phyloP scores from a whole-genome alignment of 2,329 filamentous ascomycete species.

The Dothidotthia symphoricarpi region DNA sequence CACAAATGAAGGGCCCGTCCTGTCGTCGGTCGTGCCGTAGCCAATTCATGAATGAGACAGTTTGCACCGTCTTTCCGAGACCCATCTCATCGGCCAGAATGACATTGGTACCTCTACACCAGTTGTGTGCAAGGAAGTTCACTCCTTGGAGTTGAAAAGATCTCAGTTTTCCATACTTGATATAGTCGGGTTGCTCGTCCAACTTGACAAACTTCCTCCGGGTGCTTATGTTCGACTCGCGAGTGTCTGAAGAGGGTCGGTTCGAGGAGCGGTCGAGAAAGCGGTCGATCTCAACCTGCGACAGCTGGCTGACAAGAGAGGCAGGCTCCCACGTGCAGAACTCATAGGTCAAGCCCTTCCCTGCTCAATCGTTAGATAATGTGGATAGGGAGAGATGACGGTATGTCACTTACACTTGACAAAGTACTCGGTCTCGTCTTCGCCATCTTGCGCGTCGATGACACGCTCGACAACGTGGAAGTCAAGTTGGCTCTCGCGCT shows the following conservation, averaged over 20 bases:
- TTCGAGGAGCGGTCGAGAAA: conserved; percentile 81
- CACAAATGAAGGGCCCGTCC: conserved; percentile 92
- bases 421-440: conserved; percentile 81
- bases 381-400: conserved; percentile 6
- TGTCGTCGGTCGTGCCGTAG: conserved; percentile 84
- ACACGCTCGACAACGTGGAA: conserved; percentile 92
- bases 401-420: conserved; percentile 71
- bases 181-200: conserved; percentile 79
- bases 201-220: conserved; percentile 57
- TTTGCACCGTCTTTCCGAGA: conserved; percentile 96
- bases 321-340: conserved; percentile 90
- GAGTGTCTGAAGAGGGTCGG: conserved; percentile 75
- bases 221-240: conserved; percentile 72
- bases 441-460: conserved; percentile 77
- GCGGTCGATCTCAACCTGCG: conserved; percentile 87
- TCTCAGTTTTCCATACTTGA: conserved; percentile 79
- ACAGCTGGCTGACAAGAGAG: conserved; percentile 70
- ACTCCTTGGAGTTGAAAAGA: conserved; percentile 92
- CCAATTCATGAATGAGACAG: conserved; percentile 96
- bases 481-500: conserved; percentile 82
- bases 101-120: conserved; percentile 90
- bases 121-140: conserved; percentile 95
- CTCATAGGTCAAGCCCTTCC: conserved; percentile 89
- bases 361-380: conserved; percentile 32
- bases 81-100: conserved; percentile 99